Evolutionary conservation across 169 alveolate genomes (phyloP).

Genomic region (Cryptosporidium andersoni): DNA sequence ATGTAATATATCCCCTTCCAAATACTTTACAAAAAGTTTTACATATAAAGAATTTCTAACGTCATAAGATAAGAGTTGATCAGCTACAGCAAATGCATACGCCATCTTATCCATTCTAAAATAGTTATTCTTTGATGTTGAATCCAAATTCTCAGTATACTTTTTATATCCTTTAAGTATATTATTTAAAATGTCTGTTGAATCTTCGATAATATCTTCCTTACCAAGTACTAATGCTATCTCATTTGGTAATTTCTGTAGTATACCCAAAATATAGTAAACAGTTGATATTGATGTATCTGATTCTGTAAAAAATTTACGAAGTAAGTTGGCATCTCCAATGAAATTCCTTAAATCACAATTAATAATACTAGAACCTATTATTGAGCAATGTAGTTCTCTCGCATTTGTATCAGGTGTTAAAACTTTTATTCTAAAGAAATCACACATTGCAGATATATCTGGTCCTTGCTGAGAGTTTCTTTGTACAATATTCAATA

Average conservation of each 20-base stretch:
- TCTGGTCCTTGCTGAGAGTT: constrained; percentile 8
- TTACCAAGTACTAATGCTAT: constrained; percentile 21
- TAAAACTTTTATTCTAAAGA: constrained; percentile 28
- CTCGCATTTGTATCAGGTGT: constrained; percentile 17
- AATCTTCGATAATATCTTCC: constrained; percentile 53
- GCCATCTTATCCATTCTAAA: constrained; percentile 10
- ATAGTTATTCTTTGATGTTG: not conserved
- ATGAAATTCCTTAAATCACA: constrained; percentile 37
- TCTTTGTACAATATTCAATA: constrained; percentile 12
- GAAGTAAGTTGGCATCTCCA: constrained; percentile 16
- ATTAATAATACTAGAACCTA: constrained; percentile 22
- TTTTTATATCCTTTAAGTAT: constrained; percentile 8
- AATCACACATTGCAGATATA: constrained; percentile 9
- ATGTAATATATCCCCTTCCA: constrained; percentile 3
- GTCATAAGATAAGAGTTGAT: constrained; percentile 20
- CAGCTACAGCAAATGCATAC: constrained; percentile 29
- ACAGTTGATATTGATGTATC: constrained; percentile 16
- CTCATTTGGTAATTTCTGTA: constrained; percentile 33
- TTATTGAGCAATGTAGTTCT: constrained; percentile 49
- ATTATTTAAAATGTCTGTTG: constrained; percentile 31
- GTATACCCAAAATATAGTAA: constrained; percentile 24
- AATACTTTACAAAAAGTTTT: constrained; percentile 1
- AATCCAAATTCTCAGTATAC: not conserved
- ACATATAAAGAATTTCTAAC: constrained; percentile 10
- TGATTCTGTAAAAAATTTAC: constrained; percentile 23